Evolutionary conservation across 169 alveolate genomes (phyloP).

Genomic region (Perkinsus chesapeaki): DNA sequence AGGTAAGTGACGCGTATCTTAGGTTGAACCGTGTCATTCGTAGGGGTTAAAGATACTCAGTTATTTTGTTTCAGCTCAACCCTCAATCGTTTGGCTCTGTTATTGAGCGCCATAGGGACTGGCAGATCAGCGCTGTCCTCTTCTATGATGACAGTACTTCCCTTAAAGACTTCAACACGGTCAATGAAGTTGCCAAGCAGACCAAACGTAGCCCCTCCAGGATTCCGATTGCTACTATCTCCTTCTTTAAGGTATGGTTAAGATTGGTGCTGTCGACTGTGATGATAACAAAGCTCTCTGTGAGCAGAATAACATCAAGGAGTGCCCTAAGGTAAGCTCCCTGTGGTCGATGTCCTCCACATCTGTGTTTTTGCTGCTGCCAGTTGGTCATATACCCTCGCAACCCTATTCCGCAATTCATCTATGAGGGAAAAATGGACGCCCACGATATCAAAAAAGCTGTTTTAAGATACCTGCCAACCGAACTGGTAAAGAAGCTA

Average conservation of each 20-base stretch:
- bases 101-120: neutral
- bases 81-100: conserved; percentile 3
- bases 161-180: neutral
- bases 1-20: neutral
- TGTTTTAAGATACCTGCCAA: neutral
- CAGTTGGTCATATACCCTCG: neutral
- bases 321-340: neutral
- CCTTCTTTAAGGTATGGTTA: neutral
- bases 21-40: neutral
- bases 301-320: neutral
- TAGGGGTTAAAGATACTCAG: neutral
- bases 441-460: neutral
- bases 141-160: neutral
- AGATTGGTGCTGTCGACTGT: neutral
- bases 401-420: neutral
- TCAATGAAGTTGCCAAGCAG: neutral
- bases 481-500: neutral
- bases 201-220: neutral
- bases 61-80: neutral
- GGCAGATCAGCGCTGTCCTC: neutral
- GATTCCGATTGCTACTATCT: neutral
- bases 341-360: neutral
- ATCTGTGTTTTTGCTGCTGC: neutral
- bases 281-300: neutral
- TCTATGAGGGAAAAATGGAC: neutral